Conservation (phyloP, 495 filamentous ascomycete species). For the Daldinia loculata region DNA sequence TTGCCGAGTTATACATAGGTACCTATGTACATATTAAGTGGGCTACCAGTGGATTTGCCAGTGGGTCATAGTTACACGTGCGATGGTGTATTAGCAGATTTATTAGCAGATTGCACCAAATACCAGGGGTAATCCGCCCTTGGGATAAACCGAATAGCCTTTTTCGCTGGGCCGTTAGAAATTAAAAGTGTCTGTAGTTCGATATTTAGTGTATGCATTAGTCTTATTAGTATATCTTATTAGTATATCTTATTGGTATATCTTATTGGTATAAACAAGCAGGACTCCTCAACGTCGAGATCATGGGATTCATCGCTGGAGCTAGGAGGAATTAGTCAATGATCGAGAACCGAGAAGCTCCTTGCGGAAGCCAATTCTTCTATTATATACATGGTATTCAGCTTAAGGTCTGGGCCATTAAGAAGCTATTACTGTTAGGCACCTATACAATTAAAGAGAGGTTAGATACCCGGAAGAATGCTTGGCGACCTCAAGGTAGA, state of each 20-base stretch:
- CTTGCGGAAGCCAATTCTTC: neutral
- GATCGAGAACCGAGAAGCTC: slow-evolving; percentile 16
- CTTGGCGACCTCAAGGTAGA: neutral
- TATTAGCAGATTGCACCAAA: neutral
- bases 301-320: slow-evolving; percentile 20
- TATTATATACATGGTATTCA: slow-evolving; percentile 1
- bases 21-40: neutral
- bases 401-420: neutral
- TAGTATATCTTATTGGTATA: neutral
- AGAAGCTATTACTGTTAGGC: neutral
- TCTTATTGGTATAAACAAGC: neutral
- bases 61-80: slow-evolving; percentile 1
- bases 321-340: slow-evolving; percentile 11
- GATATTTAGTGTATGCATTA: neutral
- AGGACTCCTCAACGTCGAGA: slow-evolving; percentile 3
- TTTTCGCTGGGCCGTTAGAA: neutral
- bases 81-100: neutral
- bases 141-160: neutral
- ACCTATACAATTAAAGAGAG: neutral
- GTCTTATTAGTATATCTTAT: neutral
- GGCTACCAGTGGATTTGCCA: neutral
- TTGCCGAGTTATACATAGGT: slow-evolving; percentile 1
- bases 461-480: neutral
- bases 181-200: neutral
- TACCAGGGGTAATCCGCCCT: neutral